phyloP scores from a whole-genome alignment of 2,329 filamentous ascomycete species.

The Aspergillus vadensis region DNA sequence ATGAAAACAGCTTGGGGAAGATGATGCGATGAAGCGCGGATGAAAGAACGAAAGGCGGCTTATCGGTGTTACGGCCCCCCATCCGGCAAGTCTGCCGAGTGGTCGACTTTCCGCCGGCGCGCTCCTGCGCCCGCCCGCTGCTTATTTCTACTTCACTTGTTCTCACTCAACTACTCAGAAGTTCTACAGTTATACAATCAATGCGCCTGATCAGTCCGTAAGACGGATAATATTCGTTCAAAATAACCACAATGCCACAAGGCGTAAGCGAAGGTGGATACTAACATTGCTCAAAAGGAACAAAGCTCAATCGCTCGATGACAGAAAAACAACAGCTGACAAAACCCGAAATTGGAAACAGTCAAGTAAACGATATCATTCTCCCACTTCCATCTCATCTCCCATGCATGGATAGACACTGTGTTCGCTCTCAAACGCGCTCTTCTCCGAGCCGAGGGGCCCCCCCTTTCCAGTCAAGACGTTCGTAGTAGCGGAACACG shows the following conservation, averaged over 20 bases:
- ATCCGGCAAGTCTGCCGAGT: slow-evolving; percentile 13
- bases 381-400: slow-evolving; percentile 3
- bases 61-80: slow-evolving; percentile 6
- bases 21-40: not conserved
- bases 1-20: not conserved
- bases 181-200: not conserved
- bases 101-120: not conserved
- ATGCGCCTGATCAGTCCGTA: too few species aligned
- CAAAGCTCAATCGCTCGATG: slow-evolving; percentile 2
- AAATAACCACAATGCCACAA: not conserved
- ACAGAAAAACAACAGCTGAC: not conserved
- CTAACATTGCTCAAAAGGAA: not conserved
- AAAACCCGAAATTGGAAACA: not conserved
- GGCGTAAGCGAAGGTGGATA: not conserved
- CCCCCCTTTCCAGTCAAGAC: slow-evolving; percentile 74
- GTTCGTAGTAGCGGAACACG: slow-evolving; percentile 94
- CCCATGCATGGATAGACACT: not conserved
- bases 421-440: slow-evolving; percentile 16
- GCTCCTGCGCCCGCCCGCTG: not conserved
- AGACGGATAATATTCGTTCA: not conserved
- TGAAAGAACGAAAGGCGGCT: not conserved
- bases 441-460: slow-evolving; percentile 63
- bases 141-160: not conserved
- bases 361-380: slow-evolving; percentile 1
- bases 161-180: not conserved